A percentile compares a stretch with the other conserved stretches of the same genome.
These are phyloP conservation scores for Ostreobium quekettii DNA, from an alignment of 139 green algal species.

Conservation along the genomic window DNA sequence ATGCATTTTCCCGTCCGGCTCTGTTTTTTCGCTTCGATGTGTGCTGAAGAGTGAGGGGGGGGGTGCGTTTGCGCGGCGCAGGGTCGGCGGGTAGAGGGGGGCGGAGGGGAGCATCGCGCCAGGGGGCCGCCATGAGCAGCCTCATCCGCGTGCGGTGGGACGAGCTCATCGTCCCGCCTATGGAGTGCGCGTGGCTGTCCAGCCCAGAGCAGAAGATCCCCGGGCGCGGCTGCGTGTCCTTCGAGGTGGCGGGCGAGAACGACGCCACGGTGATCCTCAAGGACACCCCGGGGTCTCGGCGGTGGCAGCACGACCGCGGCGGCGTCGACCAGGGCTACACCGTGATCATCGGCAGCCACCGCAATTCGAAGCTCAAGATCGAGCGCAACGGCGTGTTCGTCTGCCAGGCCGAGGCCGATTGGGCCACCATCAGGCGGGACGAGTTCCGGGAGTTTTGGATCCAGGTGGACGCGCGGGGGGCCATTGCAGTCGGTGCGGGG, in stretches of 20 bases:
- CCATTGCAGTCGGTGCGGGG: constrained; percentile 46
- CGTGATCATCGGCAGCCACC: constrained; percentile 76
- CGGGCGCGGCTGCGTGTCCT: constrained; percentile 41
- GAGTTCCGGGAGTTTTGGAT: constrained; percentile 56
- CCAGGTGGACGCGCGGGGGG: constrained; percentile 37
- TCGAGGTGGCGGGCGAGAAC: constrained; percentile 66
- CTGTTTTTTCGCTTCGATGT: no score
- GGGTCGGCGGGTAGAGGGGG: no score
- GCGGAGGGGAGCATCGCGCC: no score
- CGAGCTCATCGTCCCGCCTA: constrained; percentile 75
- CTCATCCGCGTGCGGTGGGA: no score
- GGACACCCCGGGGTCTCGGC: constrained; percentile 43
- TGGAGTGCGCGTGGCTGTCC: constrained; percentile 72
- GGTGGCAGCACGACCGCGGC: constrained; percentile 50
- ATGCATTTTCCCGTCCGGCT: no score
- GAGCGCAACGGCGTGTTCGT: constrained; percentile 53
- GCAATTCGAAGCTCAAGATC: constrained; percentile 73
- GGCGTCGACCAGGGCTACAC: constrained; percentile 64
- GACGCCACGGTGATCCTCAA: constrained; percentile 76
- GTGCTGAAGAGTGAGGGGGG: no score
- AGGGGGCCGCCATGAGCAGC: no score
- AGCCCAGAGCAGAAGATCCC: constrained; percentile 35
- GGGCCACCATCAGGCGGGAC: neutral
- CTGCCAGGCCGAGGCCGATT: neutral
- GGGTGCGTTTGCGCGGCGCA: no score